Conservation (phyloP, 495 filamentous ascomycete genomes). For the Glonium stellatum region DNA sequence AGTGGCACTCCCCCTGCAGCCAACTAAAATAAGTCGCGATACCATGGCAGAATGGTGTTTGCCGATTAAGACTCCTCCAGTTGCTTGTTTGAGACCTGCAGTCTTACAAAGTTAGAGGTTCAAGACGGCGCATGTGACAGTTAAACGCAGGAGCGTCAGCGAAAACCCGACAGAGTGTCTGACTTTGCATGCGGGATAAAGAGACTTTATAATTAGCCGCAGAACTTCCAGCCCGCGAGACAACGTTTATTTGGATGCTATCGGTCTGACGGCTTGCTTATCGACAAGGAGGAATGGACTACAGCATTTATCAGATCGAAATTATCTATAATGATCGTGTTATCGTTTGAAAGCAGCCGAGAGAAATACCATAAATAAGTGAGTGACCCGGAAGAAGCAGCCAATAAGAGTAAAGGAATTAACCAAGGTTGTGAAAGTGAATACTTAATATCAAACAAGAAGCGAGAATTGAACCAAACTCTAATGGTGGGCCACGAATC, state of each 20-base stretch:
- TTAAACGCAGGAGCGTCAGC: neutral
- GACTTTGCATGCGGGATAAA: neutral
- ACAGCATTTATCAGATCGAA: neutral
- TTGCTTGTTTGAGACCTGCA: no score
- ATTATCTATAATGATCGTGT: neutral
- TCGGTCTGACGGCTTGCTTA: neutral
- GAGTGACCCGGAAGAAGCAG: no score
- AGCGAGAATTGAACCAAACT: no score
- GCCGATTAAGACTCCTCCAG: no score
- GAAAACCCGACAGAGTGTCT: neutral
- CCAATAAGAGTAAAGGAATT: no score
- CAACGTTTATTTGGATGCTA: neutral
- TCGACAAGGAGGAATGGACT: neutral
- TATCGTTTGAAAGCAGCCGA: neutral
- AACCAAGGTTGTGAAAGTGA: no score
- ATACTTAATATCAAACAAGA: no score
- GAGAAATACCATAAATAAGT: neutral
- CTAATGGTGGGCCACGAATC: no score
- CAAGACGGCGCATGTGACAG: neutral
- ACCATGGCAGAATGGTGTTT: no score
- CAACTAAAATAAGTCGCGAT: no score
- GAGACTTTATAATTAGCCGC: neutral
- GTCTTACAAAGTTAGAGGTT: neutral
- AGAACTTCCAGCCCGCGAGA: neutral
- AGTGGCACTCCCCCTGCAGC: no score